Evolutionary conservation across 768 basidiomycete genomes (phyloP).

Genomic region (Aureoboletus auriporus): DNA sequence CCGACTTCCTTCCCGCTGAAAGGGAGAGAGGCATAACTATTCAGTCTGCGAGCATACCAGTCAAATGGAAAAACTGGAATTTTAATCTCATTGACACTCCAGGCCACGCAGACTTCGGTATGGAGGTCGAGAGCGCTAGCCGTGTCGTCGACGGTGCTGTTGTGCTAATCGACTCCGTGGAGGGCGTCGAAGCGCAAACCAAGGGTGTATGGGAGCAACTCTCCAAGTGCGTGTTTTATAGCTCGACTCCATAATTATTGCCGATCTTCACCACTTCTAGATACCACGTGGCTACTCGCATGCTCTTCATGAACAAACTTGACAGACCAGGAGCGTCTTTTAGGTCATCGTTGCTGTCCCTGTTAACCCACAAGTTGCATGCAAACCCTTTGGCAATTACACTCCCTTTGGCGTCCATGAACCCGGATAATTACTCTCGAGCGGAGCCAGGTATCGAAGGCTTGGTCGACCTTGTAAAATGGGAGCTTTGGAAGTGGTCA

Average conservation of each 20-base stretch:
- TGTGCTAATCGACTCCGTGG: constrained; percentile 84
- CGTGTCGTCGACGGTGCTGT: constrained; percentile 88
- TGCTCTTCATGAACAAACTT: constrained; percentile 85
- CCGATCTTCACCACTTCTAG: constrained; percentile 34
- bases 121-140: constrained; percentile 93
- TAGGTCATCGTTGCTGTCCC: constrained; percentile 62
- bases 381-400: constrained; percentile 65
- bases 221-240: constrained; percentile 58
- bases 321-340: constrained; percentile 86
- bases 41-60: constrained; percentile 88
- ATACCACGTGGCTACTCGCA: constrained; percentile 72
- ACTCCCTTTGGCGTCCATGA: constrained; percentile 77
- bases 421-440: constrained; percentile 55
- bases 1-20: constrained; percentile 87
- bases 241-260: not conserved
- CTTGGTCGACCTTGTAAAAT: constrained; percentile 76
- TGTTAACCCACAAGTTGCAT: constrained; percentile 73
- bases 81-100: constrained; percentile 90
- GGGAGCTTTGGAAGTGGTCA: constrained; percentile 80
- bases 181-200: constrained; percentile 89
- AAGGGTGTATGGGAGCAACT: constrained; percentile 86
- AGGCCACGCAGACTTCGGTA: constrained; percentile 93
- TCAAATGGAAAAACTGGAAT: constrained; percentile 79
- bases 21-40: constrained; percentile 90
- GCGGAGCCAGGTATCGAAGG: constrained; percentile 86